phyloP scores from a whole-genome alignment of 1,284 basidiomycete species.

The Rhodotorula sp. region DNA sequence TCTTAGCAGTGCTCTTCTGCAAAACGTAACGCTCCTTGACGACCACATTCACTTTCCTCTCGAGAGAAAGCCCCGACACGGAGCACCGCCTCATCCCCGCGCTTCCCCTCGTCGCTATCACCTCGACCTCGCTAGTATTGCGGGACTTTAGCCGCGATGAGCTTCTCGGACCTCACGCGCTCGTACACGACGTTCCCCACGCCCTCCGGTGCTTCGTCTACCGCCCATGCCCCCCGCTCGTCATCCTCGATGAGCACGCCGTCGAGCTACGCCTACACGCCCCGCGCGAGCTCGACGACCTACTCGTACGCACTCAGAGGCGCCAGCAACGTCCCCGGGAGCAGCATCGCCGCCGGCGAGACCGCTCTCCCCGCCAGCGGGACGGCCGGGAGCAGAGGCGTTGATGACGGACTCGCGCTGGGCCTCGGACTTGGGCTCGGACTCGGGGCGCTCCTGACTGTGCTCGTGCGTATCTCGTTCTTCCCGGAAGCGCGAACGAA shows the following conservation, averaged over 20 bases:
- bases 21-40: not conserved
- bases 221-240: not conserved
- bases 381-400: not conserved
- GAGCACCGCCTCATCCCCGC: not conserved
- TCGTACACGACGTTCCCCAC: conserved; percentile 5
- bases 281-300: not conserved
- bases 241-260: not conserved
- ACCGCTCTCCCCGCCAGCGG: not conserved
- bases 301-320: not conserved
- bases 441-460: conserved; percentile 4
- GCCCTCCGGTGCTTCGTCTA: not conserved
- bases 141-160: not conserved
- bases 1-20: not conserved
- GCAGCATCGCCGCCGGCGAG: conserved; percentile 15
- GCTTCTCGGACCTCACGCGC: not conserved
- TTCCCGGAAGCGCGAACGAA: not conserved
- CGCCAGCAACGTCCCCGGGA: conserved; percentile 20
- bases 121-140: not conserved
- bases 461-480: not conserved
- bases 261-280: conserved; percentile 5
- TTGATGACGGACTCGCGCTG: conserved; percentile 9
- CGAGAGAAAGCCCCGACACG: not conserved
- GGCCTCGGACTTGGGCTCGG: conserved; percentile 23
- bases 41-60: not conserved
- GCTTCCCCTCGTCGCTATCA: not conserved